Percentiles rank a stretch among this genome's conserved stretches.
Evolutionary conservation across 805 yeast species (phyloP).

Genomic region (Komagataella ulmi): DNA sequence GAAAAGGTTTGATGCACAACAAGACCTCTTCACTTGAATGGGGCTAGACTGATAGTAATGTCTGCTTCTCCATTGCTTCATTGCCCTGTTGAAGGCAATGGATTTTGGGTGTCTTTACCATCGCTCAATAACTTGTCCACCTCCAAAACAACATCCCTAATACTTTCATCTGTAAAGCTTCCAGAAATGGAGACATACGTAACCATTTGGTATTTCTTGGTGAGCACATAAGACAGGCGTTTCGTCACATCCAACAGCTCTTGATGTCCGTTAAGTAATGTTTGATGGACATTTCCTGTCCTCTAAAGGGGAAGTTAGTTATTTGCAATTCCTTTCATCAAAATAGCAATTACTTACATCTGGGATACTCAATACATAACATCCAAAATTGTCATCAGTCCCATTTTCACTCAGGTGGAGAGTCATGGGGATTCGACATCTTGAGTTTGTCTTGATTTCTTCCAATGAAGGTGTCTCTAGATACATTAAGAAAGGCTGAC

Average conservation of each 20-base stretch:
- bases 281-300: slow-evolving; percentile 20
- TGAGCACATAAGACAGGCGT: slow-evolving; percentile 25
- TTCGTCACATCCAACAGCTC: slow-evolving; percentile 26
- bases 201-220: slow-evolving; percentile 26
- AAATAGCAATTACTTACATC: slow-evolving; percentile 11
- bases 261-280: slow-evolving; percentile 27
- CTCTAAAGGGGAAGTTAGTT: slow-evolving; percentile 3
- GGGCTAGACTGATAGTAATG: no score
- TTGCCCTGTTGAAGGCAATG: not conserved
- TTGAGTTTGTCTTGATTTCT: not conserved
- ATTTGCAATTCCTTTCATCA: slow-evolving; percentile 1
- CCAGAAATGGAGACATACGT: slow-evolving; percentile 33
- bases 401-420: slow-evolving; percentile 21
- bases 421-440: slow-evolving; percentile 17
- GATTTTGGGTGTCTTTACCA: not conserved
- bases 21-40: no score
- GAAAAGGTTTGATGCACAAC: no score
- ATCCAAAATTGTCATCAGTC: slow-evolving; percentile 19
- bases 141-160: not conserved
- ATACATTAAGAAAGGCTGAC: not conserved
- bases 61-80: not conserved
- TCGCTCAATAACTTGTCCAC: not conserved
- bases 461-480: not conserved
- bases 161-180: slow-evolving; percentile 7
- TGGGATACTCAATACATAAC: slow-evolving; percentile 28